A percentile compares a stretch with the other conserved stretches of the same genome.
phyloP scores from a whole-genome alignment of 2,329 filamentous ascomycete species.

The Penicillium olsonii region DNA sequence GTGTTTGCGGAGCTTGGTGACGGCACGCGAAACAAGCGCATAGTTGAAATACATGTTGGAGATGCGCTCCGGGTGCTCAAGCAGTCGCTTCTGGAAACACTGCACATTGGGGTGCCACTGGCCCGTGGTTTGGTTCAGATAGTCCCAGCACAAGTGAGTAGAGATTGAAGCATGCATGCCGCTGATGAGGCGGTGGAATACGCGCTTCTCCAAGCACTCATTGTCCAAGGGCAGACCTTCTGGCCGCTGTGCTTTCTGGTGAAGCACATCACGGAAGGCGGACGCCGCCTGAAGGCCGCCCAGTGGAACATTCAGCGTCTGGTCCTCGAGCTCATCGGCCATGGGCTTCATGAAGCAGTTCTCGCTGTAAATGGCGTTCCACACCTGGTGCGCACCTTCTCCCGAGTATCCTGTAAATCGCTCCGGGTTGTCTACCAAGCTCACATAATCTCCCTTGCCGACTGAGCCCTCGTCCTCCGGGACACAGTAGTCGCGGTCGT shows the following conservation, averaged over 20 bases:
- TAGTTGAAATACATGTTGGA: constrained; percentile 99
- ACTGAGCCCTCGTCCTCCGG: constrained; percentile 87
- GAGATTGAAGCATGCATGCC: constrained; percentile 99
- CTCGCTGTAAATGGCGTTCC: constrained; percentile 95
- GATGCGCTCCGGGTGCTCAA: constrained; percentile 82
- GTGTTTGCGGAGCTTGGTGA: constrained; percentile 84
- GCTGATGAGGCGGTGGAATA: constrained; percentile 92
- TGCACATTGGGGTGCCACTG: constrained; percentile 86
- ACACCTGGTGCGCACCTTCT: constrained; percentile 81
- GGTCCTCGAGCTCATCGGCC: constrained; percentile 26
- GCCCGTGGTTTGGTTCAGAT: constrained; percentile 91
- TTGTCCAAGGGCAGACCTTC: constrained; percentile 76
- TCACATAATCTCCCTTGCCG: constrained; percentile 94
- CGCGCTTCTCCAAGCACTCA: constrained; percentile 96
- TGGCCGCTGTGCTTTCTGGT: constrained; percentile 46
- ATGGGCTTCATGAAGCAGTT: constrained; percentile 77
- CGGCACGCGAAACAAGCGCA: constrained; percentile 85
- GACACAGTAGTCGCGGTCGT: constrained; percentile 94
- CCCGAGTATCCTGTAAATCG: constrained; percentile 93
- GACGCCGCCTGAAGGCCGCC: constrained; percentile 58
- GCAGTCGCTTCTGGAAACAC: constrained; percentile 86
- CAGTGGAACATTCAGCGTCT: constrained; percentile 35
- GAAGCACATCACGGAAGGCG: constrained; percentile 63
- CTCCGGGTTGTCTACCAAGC: constrained; percentile 88
- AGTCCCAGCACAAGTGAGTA: constrained; percentile 93